Evolutionary conservation across 345 rosid genomes (phyloP).

Genomic region (Arabis hirsuta): DNA sequence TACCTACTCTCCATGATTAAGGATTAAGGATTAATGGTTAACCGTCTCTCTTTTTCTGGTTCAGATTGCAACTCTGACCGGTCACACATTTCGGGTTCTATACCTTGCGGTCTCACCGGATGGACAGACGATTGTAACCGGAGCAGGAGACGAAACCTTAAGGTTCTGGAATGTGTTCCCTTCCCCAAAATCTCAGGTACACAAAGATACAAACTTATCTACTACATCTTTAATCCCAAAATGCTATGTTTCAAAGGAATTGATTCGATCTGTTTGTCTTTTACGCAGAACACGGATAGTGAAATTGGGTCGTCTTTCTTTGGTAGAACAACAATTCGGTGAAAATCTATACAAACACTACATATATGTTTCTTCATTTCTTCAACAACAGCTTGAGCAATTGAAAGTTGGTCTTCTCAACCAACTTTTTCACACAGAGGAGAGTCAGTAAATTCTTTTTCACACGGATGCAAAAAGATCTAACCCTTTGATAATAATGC

Average conservation of each 20-base stretch:
- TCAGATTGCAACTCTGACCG: constrained; percentile 97
- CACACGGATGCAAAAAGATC: constrained; percentile 41
- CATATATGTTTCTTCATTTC: constrained; percentile 31
- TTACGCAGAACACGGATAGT: constrained; percentile 73
- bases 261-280: constrained; percentile 2
- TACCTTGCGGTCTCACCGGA: constrained; percentile 99
- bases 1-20: constrained; percentile 1
- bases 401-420: constrained; percentile 41
- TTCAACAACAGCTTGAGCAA: constrained; percentile 28
- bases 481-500: constrained; percentile 33
- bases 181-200: constrained; percentile 89
- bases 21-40: neutral
- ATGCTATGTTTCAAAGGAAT: neutral
- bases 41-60: constrained; percentile 27
- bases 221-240: neutral
- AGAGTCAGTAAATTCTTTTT: constrained; percentile 29
- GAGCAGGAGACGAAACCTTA: constrained; percentile 98
- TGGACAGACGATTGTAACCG: constrained; percentile 98
- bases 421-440: constrained; percentile 35
- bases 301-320: constrained; percentile 84
- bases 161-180: constrained; percentile 99
- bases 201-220: neutral
- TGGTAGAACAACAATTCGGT: constrained; percentile 58
- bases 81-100: constrained; percentile 90
- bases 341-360: constrained; percentile 25